Evolutionary conservation across 192 early-diverging fungal genomes (phyloP).

Genomic region (Coemansia sp.): DNA sequence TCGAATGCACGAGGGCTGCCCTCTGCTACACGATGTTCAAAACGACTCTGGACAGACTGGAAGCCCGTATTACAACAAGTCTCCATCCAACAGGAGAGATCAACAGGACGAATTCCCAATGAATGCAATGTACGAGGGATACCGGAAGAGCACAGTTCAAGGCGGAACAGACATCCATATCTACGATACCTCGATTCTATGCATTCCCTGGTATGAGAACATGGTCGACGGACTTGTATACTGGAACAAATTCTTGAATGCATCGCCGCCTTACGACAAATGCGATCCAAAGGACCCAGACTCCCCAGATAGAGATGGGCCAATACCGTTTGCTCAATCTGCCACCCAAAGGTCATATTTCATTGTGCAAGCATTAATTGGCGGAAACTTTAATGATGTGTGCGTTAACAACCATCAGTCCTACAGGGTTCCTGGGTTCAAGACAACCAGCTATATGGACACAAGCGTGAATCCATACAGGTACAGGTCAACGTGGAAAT

Average conservation of each 20-base stretch:
- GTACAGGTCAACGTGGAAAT: background rate
- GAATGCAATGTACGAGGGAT: constrained; percentile 6
- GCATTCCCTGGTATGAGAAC: constrained; percentile 2
- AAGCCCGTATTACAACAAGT: background rate
- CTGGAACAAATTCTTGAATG: constrained; percentile 1
- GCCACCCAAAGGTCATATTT: background rate
- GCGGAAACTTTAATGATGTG: background rate
- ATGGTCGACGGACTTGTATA: background rate
- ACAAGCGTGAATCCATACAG: background rate
- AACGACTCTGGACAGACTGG: background rate
- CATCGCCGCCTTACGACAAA: background rate
- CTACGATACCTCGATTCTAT: background rate
- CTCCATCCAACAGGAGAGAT: background rate
- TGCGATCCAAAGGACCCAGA: constrained; percentile 3
- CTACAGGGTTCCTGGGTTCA: background rate
- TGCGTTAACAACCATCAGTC: constrained; percentile 4
- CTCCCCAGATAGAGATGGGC: background rate
- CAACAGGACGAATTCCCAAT: constrained; percentile 5
- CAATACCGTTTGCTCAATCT: background rate
- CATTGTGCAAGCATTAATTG: background rate
- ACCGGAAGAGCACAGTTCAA: background rate
- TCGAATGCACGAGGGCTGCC: background rate
- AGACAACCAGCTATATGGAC: background rate
- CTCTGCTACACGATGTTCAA: background rate
- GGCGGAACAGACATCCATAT: background rate